Evolutionary conservation across 1,139 yeast species (phyloP).

Genomic region (Debaryomyces subglobosus): DNA sequence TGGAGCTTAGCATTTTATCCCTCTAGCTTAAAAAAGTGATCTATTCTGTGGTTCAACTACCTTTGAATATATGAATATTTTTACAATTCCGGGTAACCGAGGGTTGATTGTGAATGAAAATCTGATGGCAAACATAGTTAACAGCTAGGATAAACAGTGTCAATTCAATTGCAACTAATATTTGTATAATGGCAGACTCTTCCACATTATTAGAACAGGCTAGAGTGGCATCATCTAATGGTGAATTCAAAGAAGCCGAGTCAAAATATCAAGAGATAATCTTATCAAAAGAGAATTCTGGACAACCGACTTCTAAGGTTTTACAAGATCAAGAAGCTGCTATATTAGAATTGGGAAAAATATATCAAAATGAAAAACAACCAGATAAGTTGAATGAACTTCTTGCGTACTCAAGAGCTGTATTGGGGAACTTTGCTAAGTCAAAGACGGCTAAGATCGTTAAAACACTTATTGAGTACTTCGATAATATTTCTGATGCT

Average conservation of each 20-base stretch:
- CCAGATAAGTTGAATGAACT: constrained; percentile 59
- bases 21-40: background rate
- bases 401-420: constrained; percentile 68
- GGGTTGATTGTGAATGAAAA: background rate
- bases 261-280: constrained; percentile 49
- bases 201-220: constrained; percentile 54
- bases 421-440: constrained; percentile 81
- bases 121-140: constrained; percentile 17
- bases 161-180: background rate
- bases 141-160: background rate
- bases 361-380: constrained; percentile 51
- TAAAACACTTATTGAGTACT: constrained; percentile 73
- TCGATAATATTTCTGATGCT: constrained; percentile 69
- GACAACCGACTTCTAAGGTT: constrained; percentile 23
- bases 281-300: constrained; percentile 36
- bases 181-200: constrained; percentile 15
- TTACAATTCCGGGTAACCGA: constrained; percentile 7
- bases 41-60: background rate
- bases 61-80: background rate
- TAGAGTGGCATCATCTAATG: constrained; percentile 52
- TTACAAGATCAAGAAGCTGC: constrained; percentile 62
- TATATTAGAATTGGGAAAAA: constrained; percentile 62
- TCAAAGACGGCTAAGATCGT: constrained; percentile 93
- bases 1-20: background rate
- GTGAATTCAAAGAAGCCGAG: constrained; percentile 61